phyloP scores from a whole-genome alignment of 2,329 filamentous ascomycete species.

The Lachnellula occidentalis region DNA sequence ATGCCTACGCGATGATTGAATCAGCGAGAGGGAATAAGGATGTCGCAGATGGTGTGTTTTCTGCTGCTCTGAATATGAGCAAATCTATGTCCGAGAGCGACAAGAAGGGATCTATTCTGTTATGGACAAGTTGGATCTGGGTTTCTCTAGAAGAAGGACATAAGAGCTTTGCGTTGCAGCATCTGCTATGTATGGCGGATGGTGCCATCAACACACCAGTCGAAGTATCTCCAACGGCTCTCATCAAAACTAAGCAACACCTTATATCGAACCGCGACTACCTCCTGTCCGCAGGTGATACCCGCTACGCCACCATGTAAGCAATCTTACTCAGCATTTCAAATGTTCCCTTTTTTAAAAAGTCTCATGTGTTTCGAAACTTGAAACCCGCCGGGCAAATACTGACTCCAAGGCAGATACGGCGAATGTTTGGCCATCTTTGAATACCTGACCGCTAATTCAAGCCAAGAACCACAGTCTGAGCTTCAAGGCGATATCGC shows the following conservation, averaged over 20 bases:
- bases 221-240: conserved; percentile 18
- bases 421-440: conserved; percentile 61
- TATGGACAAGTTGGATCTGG: conserved; percentile 30
- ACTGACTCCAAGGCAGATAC: conserved; percentile 18
- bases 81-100: conserved; percentile 33
- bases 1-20: conserved; percentile 73
- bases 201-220: conserved; percentile 28
- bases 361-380: too few species aligned
- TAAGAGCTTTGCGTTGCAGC: conserved; percentile 30
- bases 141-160: conserved; percentile 18
- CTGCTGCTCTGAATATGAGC: conserved; percentile 59
- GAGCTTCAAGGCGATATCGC: conserved; percentile 50
- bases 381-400: too few species aligned
- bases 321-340: too few species aligned
- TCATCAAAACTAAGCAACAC: conserved; percentile 50
- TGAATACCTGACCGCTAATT: conserved; percentile 49
- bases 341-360: too few species aligned
- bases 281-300: conserved; percentile 45
- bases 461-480: conserved; percentile 39
- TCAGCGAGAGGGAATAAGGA: conserved; percentile 49
- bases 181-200: conserved; percentile 37
- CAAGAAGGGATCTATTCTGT: conserved; percentile 27
- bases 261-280: conserved; percentile 51
- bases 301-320: conserved; percentile 44
- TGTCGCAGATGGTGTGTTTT: conserved; percentile 59